A percentile compares a stretch with the other conserved stretches of the same genome.
These are phyloP conservation scores for Chaetomium olivaceum DNA, from an alignment of 2,329 filamentous ascomycete genomes.

Conservation along the genomic window DNA sequence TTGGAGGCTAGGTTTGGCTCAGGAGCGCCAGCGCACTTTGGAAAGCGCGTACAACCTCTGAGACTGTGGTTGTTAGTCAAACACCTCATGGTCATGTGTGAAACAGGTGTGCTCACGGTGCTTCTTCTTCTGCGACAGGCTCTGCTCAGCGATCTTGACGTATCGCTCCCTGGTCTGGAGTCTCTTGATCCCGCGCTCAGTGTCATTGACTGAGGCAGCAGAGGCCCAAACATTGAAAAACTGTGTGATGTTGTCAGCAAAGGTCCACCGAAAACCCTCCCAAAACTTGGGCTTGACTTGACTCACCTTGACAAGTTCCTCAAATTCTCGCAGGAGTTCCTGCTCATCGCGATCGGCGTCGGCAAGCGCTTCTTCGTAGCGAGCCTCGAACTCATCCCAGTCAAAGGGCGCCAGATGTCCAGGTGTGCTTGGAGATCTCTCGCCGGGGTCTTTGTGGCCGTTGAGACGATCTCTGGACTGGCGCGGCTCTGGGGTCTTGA, in stretches of 20 bases:
- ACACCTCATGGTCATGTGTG: background rate
- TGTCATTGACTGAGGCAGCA: constrained; percentile 70
- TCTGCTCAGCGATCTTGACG: constrained; percentile 72
- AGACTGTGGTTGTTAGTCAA: constrained; percentile 39
- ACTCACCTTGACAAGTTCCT: constrained; percentile 63
- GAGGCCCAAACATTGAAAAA: constrained; percentile 80
- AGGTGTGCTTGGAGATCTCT: constrained; percentile 50
- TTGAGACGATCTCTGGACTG: constrained; percentile 32
- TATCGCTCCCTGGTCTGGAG: constrained; percentile 77
- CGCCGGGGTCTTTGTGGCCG: constrained; percentile 28
- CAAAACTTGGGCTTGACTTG: background rate
- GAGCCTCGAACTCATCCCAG: constrained; percentile 74
- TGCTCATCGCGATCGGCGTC: constrained; percentile 65
- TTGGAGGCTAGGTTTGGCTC: constrained; percentile 36
- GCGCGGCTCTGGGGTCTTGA: constrained; percentile 35
- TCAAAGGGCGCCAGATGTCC: constrained; percentile 61
- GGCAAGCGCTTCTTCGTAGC: constrained; percentile 66
- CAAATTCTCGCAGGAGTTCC: constrained; percentile 66
- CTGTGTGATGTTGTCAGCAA: constrained; percentile 45
- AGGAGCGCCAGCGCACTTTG: constrained; percentile 61
- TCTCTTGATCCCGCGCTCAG: constrained; percentile 73
- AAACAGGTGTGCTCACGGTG: constrained; percentile 64
- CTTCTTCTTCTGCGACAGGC: constrained; percentile 70
- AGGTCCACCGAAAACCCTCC: background rate
- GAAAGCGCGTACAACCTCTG: constrained; percentile 63